Evolutionary conservation across 2,329 filamentous ascomycete species (phyloP).

Genomic region (Grosmannia clavigera): DNA sequence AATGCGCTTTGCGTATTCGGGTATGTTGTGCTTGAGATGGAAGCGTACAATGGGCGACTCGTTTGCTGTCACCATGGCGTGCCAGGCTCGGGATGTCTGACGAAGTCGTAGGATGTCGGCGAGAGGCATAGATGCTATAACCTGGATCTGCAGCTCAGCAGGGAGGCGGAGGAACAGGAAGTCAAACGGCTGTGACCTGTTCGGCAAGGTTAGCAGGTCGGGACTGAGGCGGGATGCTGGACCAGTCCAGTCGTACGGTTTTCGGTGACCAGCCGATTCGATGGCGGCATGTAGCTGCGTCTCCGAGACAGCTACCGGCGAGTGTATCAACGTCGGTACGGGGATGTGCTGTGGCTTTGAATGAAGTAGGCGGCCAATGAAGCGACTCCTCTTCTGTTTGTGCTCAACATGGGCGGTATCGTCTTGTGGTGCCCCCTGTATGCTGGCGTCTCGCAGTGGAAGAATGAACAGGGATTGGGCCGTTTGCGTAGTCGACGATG

Average conservation of each 20-base stretch:
- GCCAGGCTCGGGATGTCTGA: conserved; percentile 45
- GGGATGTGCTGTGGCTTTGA: conserved; percentile 6
- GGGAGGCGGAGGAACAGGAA: conserved; percentile 46
- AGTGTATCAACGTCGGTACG: background rate
- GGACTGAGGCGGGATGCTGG: no score
- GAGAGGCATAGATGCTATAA: conserved; percentile 47
- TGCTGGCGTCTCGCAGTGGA: conserved; percentile 31
- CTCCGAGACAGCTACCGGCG: background rate
- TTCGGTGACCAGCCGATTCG: conserved; percentile 13
- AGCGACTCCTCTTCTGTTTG: conserved; percentile 27
- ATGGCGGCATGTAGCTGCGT: background rate
- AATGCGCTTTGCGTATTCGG: conserved; percentile 45
- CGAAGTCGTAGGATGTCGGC: conserved; percentile 48
- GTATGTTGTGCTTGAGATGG: conserved; percentile 46
- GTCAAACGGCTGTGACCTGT: conserved; percentile 33
- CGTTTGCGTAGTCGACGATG: conserved; percentile 12
- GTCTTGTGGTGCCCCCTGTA: conserved; percentile 13
- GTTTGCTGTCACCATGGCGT: conserved; percentile 46
- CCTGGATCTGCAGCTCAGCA: conserved; percentile 50
- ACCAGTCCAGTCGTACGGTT: conserved; percentile 18
- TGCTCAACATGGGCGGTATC: conserved; percentile 18
- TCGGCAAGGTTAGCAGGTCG: conserved; percentile 3
- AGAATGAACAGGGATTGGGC: conserved; percentile 34
- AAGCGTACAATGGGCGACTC: conserved; percentile 49
- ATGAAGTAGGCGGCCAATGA: conserved; percentile 10